These are phyloP conservation scores for Debaryomyces nepalensis DNA, from an alignment of 1,139 yeast species.

Conservation along the genomic window DNA sequence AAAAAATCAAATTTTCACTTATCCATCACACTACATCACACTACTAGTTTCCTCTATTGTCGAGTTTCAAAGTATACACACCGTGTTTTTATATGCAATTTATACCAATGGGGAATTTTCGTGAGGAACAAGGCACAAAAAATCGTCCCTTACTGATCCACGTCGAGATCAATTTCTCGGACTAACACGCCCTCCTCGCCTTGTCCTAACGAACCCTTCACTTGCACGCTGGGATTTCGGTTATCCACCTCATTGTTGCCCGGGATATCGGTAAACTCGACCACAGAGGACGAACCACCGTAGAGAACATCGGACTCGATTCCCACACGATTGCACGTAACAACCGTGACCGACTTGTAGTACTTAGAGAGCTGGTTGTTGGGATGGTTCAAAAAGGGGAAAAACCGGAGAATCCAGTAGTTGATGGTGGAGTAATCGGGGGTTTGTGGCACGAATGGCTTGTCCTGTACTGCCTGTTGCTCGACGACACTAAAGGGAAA, in stretches of 20 bases:
- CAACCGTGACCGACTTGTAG: constrained; percentile 37
- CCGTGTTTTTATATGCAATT: constrained; percentile 7
- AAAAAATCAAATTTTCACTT: constrained; percentile 1
- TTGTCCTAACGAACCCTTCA: constrained; percentile 60
- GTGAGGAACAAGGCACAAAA: background rate
- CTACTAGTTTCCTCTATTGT: background rate
- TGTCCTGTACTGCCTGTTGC: constrained; percentile 9
- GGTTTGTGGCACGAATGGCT: constrained; percentile 20
- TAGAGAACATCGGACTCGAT: constrained; percentile 70
- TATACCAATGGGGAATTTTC: background rate
- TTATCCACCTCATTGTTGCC: constrained; percentile 29
- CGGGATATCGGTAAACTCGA: constrained; percentile 45
- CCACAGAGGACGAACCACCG: constrained; percentile 71
- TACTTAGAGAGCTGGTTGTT: constrained; percentile 33
- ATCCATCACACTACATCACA: constrained; percentile 9
- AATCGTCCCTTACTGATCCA: background rate
- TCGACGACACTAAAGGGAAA: constrained; percentile 6
- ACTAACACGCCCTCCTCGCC: constrained; percentile 65
- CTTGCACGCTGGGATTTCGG: constrained; percentile 53
- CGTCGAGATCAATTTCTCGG: constrained; percentile 55
- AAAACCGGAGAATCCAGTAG: constrained; percentile 76
- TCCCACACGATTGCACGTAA: constrained; percentile 75
- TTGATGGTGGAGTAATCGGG: constrained; percentile 38
- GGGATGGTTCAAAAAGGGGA: constrained; percentile 60
- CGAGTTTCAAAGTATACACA: constrained; percentile 1